Evolutionary conservation across 2,329 filamentous ascomycete species (phyloP), one percentile per base, ranked within the genome.

Genomic region (Colletotrichum sp.): DNA sequence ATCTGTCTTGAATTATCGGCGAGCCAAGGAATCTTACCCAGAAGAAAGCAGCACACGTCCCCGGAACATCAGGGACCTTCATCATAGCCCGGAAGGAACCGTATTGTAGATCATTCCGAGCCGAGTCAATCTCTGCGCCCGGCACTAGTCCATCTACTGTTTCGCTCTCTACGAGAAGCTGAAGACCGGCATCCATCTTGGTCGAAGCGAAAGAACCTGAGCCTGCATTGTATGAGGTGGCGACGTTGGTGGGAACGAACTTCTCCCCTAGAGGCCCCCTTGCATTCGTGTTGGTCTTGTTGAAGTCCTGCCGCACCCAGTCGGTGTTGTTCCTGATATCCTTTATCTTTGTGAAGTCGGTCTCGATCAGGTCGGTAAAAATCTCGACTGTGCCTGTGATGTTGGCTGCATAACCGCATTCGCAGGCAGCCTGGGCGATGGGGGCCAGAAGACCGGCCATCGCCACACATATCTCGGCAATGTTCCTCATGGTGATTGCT

Each of bases 11-110:
- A 10, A 30, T 8, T 21, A 64, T 64, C 26, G 34, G n/a, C 30
- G 36, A 24, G 60, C 24, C 13, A 64, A 21, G 21, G 18, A 18
- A 30, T 80, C 86, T 80, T 81, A 95, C 93, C 92, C 94, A 96
- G 84, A 96, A 96, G 85, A 96, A 96, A 8, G 94, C 94, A 34
- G 91, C 92, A 82, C 94, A 96, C 2, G 95, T 96, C 30, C 94
- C 94, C 2, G 87, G 84, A 8, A 90, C 85, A 52, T 84, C 84
- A 0, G 92, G 91, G 72, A 93, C 83, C 83, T 92, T 93, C 87
- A 95, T 93, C 44, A 90, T 90, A 4, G 92, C 90, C 21, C 94
- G 87, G 79, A 93, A 96, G 28, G 90, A 93, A 4, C 95, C 95
- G 81, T 92, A 94, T n/a, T 91, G 85, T 79, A 95, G 86, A 80